A percentile compares a stretch with the other conserved stretches of the same genome.
Conservation (phyloP, 805 yeast genomes). For the Ogataea angusta region DNA sequence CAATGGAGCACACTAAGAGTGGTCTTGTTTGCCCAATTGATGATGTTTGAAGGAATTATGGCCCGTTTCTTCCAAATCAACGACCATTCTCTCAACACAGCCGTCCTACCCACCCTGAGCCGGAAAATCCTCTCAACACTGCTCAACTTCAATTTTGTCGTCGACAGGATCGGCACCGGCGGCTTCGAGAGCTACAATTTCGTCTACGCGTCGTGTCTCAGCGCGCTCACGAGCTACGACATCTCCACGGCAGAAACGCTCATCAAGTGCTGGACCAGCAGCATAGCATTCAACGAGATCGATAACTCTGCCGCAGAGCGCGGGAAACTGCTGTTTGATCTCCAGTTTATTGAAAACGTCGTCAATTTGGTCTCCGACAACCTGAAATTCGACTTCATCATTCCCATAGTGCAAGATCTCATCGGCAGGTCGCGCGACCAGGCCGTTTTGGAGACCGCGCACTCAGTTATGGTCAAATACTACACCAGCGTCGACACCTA, state of each 20-base stretch:
- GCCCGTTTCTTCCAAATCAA: conserved; percentile 35
- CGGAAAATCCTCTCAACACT: conserved; percentile 38
- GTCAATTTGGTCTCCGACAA: conserved; percentile 34
- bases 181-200: conserved; percentile 65
- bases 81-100: conserved; percentile 14
- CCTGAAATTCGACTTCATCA: conserved; percentile 27
- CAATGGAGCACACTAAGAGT: conserved; percentile 28
- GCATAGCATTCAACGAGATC: conserved; percentile 26
- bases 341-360: conserved; percentile 47
- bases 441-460: conserved; percentile 56
- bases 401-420: conserved; percentile 26
- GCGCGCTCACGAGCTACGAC: conserved; percentile 34
- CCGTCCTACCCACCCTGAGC: conserved; percentile 21
- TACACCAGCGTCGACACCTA: conserved; percentile 24
- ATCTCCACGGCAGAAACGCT: conserved; percentile 27
- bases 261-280: conserved; percentile 29
- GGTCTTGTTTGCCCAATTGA: conserved; percentile 44
- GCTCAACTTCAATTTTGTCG: conserved; percentile 44
- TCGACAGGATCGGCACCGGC: conserved; percentile 56
- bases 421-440: conserved; percentile 21
- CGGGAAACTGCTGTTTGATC: conserved; percentile 42
- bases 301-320: conserved; percentile 31
- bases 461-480: conserved; percentile 50
- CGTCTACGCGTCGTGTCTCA: conserved; percentile 49
- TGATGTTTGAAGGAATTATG: conserved; percentile 49